Conservation (phyloP, 768 basidiomycete genomes). For the Boletus reticulatus region DNA sequence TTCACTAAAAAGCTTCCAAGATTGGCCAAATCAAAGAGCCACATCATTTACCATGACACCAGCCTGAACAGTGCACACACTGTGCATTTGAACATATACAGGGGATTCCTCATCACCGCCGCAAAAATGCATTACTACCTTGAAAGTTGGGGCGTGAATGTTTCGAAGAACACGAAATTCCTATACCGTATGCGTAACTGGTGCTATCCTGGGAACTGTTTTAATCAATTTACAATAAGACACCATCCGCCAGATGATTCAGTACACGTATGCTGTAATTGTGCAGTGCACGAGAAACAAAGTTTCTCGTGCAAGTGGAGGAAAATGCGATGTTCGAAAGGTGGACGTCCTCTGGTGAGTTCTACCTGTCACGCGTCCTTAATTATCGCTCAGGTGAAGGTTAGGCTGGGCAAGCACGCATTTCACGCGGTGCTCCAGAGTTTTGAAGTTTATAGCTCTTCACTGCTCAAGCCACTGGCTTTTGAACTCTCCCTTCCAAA, state of each 20-base stretch:
- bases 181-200: constrained; percentile 46
- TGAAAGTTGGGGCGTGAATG: constrained; percentile 51
- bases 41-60: constrained; percentile 78
- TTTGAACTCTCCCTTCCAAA: constrained; percentile 50
- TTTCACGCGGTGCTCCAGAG: constrained; percentile 67
- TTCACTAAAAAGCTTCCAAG: constrained; percentile 36
- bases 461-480: constrained; percentile 45
- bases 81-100: constrained; percentile 82
- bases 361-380: not conserved
- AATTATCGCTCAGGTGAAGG: constrained; percentile 5
- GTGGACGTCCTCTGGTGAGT: constrained; percentile 60
- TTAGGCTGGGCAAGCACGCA: constrained; percentile 80
- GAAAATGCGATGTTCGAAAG: constrained; percentile 47
- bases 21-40: constrained; percentile 68
- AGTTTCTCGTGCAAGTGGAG: constrained; percentile 37
- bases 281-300: constrained; percentile 43
- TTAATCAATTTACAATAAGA: constrained; percentile 37
- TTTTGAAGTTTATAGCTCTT: constrained; percentile 43
- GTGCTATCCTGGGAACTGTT: not conserved
- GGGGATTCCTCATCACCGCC: constrained; percentile 76
- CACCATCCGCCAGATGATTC: constrained; percentile 59
- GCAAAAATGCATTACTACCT: constrained; percentile 89
- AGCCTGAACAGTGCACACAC: constrained; percentile 58
- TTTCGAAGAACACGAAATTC: constrained; percentile 47
- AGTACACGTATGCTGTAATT: constrained; percentile 53